Conservation (phyloP, 1,139 yeast species). For the Spathaspora sp. region DNA sequence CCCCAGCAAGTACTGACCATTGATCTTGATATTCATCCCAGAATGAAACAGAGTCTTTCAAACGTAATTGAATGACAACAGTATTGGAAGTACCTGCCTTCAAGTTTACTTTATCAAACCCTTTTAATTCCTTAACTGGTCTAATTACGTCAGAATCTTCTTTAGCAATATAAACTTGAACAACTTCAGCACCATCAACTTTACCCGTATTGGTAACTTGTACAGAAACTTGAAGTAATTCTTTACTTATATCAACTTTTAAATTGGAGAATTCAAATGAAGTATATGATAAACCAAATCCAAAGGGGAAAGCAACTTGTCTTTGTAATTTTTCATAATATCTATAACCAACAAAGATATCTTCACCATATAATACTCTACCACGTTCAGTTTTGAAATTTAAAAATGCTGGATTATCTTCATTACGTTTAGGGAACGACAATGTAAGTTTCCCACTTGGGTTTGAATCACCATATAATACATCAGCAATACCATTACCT, state of each 20-base stretch:
- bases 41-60: slow-evolving; percentile 52
- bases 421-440: slow-evolving; percentile 46
- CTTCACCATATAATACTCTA: slow-evolving; percentile 53
- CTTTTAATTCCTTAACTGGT: slow-evolving; percentile 58
- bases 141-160: slow-evolving; percentile 40
- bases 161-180: slow-evolving; percentile 45
- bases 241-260: slow-evolving; percentile 16
- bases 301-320: slow-evolving; percentile 57
- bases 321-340: slow-evolving; percentile 52
- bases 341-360: slow-evolving; percentile 60
- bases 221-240: slow-evolving; percentile 22
- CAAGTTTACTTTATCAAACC: slow-evolving; percentile 47
- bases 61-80: slow-evolving; percentile 32
- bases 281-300: slow-evolving; percentile 61
- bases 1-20: slow-evolving; percentile 42
- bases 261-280: slow-evolving; percentile 29
- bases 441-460: slow-evolving; percentile 32
- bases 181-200: slow-evolving; percentile 43
- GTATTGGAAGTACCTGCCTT: slow-evolving; percentile 36
- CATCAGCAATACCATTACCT: slow-evolving; percentile 26
- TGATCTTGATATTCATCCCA: slow-evolving; percentile 48
- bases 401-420: slow-evolving; percentile 47
- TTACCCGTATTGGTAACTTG: slow-evolving; percentile 42
- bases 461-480: slow-evolving; percentile 25
- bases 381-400: slow-evolving; percentile 41